Base-by-base conservation (phyloP, 495 filamentous ascomycete genomes). In the Baudoinia panamericana region DNA sequence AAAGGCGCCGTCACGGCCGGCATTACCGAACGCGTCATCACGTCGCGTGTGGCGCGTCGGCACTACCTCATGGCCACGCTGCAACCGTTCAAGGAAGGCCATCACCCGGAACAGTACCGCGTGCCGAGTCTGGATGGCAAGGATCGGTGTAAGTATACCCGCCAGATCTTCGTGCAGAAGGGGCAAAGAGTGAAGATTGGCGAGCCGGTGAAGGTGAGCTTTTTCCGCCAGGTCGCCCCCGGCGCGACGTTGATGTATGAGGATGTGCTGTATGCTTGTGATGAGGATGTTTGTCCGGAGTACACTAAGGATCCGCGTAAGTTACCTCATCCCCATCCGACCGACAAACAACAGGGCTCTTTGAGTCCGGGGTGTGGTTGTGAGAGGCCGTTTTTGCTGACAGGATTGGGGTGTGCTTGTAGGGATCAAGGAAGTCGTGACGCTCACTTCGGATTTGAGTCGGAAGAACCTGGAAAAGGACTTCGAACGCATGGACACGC, bases 391-490 rank as follows among this genome's bases (percentile, higher is more conserved):
- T 16, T 15, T 33, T 33, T 6, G 11, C 6, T 16, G 30, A 33
- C 7, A 33, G 6, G 10, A 10, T 33, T 33, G 6, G 6, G 7
- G 5, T 7, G 6, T 6, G 7, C 7, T 33, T 37, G 41, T 54
- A 97, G 88, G 87, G 48, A 95, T 97, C 75, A 96, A 96, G 71
- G 90, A 97, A 62, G 85, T 97, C 22, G 92, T 97, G 44, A 97
- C 90, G 2, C 77, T 97, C 28, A 96, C 92, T 7, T 94, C 86
- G 30, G 90, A 97, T 59, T 71, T 97, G 25, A 93, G 85, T 12
- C 80, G 90, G 46, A 97, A 97, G 71, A 96, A 95, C 58, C 76
- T 97, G 1, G 90, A 97, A 61, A 96, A 93, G 59, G 90, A 97
- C 57, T 97, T 97, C 45, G 90, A 97, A 64, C 76, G 92, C 52